phyloP scores from a whole-genome alignment of 768 basidiomycete species.

The Tylopilus sp. region DNA sequence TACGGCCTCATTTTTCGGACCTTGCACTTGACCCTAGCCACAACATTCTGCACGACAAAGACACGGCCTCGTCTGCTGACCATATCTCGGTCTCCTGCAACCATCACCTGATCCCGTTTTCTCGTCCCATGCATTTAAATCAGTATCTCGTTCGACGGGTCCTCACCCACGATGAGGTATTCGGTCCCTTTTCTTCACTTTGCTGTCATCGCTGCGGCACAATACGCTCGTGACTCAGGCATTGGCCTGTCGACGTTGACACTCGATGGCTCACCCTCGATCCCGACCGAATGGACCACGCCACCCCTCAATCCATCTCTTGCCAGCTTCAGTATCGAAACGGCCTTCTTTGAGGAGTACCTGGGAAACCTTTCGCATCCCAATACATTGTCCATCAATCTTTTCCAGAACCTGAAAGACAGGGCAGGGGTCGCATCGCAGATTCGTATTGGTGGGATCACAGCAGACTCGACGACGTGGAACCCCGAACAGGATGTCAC shows the following conservation, averaged over 20 bases:
- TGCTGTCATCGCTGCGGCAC: slow-evolving; percentile 6
- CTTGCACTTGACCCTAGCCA: too few species aligned
- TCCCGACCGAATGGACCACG: slow-evolving; percentile 42
- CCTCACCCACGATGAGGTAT: slow-evolving; percentile 10
- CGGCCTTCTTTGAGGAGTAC: slow-evolving; percentile 50
- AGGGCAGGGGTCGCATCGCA: slow-evolving; percentile 45
- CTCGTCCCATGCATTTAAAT: too few species aligned
- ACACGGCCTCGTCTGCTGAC: too few species aligned
- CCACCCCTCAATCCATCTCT: slow-evolving; percentile 41
- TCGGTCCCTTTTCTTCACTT: not conserved
- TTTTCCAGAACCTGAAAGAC: slow-evolving; percentile 43
- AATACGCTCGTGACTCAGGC: slow-evolving; percentile 1
- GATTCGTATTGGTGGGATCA: slow-evolving; percentile 52
- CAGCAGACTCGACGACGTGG: slow-evolving; percentile 53
- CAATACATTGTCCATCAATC: slow-evolving; percentile 40
- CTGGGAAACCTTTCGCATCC: slow-evolving; percentile 44
- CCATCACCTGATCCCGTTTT: too few species aligned
- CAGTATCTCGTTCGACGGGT: not conserved
- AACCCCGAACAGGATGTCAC: slow-evolving; percentile 34
- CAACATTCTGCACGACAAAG: too few species aligned
- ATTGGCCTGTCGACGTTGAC: slow-evolving; percentile 14
- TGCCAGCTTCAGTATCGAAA: slow-evolving; percentile 54
- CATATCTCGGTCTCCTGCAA: too few species aligned
- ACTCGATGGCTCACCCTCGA: slow-evolving; percentile 38
- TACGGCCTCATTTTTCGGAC: too few species aligned